phyloP scores from a whole-genome alignment of 116 monocot genomes.

The Iris pallida region DNA sequence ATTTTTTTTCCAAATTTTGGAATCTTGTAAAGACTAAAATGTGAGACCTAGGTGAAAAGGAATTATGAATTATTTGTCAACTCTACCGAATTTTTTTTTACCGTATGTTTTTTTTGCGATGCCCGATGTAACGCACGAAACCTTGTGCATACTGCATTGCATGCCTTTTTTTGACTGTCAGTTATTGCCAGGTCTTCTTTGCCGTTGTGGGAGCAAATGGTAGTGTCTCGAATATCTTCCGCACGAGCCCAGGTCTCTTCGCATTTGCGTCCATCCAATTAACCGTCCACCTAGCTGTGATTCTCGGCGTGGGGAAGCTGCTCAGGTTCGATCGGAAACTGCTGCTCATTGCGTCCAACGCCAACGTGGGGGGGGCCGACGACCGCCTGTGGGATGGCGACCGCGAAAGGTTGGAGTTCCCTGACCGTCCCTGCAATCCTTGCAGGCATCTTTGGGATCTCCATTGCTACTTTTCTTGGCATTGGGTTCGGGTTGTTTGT shows the following conservation, averaged over 20 bases:
- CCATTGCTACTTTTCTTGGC: constrained; percentile 70
- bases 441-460: constrained; percentile 65
- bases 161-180: too few species aligned
- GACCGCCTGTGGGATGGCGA: constrained; percentile 77
- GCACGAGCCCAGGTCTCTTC: constrained; percentile 53
- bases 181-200: constrained; percentile 52
- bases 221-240: constrained; percentile 57
- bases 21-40: too few species aligned
- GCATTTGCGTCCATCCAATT: constrained; percentile 50
- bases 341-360: constrained; percentile 60
- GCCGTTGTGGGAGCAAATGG: constrained; percentile 69
- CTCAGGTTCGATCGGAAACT: constrained; percentile 44
- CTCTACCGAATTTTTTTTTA: too few species aligned
- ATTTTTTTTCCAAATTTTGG: too few species aligned
- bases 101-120: too few species aligned
- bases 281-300: constrained; percentile 40
- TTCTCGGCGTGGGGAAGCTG: constrained; percentile 46
- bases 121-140: too few species aligned
- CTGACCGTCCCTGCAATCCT: constrained; percentile 63
- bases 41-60: too few species aligned
- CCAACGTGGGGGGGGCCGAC: constrained; percentile 78
- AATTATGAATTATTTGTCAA: too few species aligned
- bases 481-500: constrained; percentile 52
- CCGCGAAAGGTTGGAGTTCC: constrained; percentile 64
- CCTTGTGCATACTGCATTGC: too few species aligned